Conservation (phyloP, 345 rosid genomes). For the Garcia nutans region DNA sequence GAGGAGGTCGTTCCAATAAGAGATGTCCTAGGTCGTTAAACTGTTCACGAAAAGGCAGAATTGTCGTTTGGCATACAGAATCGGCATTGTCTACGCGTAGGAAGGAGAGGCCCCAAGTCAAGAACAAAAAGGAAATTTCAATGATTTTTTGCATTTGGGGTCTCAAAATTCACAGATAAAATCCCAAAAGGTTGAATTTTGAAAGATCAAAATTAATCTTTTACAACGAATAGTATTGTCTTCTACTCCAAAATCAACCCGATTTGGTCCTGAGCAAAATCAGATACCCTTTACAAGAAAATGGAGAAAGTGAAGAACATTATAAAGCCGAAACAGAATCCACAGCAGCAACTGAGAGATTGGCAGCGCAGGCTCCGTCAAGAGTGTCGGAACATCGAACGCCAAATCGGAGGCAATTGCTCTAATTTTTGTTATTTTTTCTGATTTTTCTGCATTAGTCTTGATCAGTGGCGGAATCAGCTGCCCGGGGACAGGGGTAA, state of each 20-base stretch:
- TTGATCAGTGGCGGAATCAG: too few relatives aligned
- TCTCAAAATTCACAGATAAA: not conserved
- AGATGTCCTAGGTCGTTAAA: too few relatives aligned
- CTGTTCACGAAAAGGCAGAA: too few relatives aligned
- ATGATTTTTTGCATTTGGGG: not conserved
- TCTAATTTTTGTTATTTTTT: not conserved
- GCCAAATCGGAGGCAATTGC: conserved; percentile 75
- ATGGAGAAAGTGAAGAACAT: conserved; percentile 86
- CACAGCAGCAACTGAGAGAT: conserved; percentile 75
- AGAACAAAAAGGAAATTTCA: not conserved
- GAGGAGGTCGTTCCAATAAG: too few relatives aligned
- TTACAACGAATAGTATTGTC: not conserved
- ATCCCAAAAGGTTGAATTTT: conserved; percentile 9
- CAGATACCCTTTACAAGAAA: not conserved
- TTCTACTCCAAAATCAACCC: not conserved
- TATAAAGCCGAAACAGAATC: conserved; percentile 79
- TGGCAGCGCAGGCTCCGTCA: conserved; percentile 95
- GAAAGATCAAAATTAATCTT: not conserved
- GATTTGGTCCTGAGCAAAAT: not conserved
- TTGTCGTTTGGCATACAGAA: not conserved
- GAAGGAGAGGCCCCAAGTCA: not conserved
- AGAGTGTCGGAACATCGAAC: conserved; percentile 84
- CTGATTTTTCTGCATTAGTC: not conserved
- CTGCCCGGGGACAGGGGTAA: too few relatives aligned
- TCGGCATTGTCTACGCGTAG: not conserved